phyloP scores from a whole-genome alignment of 2,329 filamentous ascomycete genomes.

The Lachnellula hyalina region DNA sequence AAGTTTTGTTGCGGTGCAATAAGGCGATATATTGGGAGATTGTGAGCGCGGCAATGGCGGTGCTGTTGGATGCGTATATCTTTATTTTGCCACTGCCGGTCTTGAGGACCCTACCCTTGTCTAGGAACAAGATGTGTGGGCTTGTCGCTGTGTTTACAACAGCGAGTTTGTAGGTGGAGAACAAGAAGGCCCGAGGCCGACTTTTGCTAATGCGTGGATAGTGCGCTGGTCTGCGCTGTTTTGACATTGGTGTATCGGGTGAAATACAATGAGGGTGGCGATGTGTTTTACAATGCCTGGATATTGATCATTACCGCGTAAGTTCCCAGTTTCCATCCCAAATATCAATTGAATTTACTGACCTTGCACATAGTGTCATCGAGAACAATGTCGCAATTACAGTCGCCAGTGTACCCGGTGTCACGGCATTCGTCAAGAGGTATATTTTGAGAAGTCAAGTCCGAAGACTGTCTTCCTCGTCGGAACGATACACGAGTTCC shows the following conservation, averaged over 20 bases:
- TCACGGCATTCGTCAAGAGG: constrained; percentile 3
- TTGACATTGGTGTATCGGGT: constrained; percentile 2
- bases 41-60: not conserved
- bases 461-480: not conserved
- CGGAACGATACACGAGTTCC: not conserved
- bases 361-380: not conserved
- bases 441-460: not conserved
- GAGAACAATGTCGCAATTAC: constrained; percentile 10
- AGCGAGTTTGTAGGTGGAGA: constrained; percentile 31
- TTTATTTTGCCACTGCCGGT: constrained; percentile 3
- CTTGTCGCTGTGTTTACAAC: constrained; percentile 37
- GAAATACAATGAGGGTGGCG: not conserved
- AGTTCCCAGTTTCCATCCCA: not conserved
- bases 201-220: not conserved
- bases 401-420: constrained; percentile 7
- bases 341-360: not conserved
- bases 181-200: not conserved
- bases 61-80: constrained; percentile 6
- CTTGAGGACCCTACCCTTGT: not conserved
- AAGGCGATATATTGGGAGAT: constrained; percentile 2
- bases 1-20: not conserved
- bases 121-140: constrained; percentile 40
- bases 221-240: constrained; percentile 2
- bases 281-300: constrained; percentile 1
- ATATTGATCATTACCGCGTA: constrained; percentile 2